phyloP scores from a whole-genome alignment of 345 rosid species.

The Citropsis articulata region DNA sequence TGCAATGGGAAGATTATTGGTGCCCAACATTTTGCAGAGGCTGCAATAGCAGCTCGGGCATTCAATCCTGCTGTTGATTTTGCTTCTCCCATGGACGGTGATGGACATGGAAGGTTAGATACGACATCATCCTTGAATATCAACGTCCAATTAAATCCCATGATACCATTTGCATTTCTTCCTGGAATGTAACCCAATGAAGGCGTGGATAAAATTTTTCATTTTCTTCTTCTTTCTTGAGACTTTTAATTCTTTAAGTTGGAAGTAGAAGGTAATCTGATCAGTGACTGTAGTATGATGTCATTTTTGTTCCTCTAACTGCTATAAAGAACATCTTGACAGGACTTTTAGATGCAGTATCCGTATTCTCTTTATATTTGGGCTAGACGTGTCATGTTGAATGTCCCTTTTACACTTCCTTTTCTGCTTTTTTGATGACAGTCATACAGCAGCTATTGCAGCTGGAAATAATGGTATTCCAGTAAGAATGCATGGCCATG shows the following conservation, averaged over 20 bases:
- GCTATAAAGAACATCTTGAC: background rate
- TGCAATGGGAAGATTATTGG: conserved; percentile 97
- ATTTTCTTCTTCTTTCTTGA: background rate
- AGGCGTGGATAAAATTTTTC: background rate
- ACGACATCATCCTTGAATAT: background rate
- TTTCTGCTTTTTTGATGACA: conserved; percentile 27
- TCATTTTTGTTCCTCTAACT: background rate
- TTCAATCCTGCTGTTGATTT: conserved; percentile 83
- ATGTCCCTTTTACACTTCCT: conserved; percentile 15
- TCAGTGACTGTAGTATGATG: background rate
- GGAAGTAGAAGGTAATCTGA: background rate
- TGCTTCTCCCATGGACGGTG: conserved; percentile 99
- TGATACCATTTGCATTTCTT: conserved; percentile 1
- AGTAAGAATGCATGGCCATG: conserved; percentile 87
- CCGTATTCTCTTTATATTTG: background rate
- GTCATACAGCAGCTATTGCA: conserved; percentile 98
- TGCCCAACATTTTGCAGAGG: conserved; percentile 98
- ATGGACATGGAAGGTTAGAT: conserved; percentile 97
- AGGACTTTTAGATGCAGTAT: background rate
- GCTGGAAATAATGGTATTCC: conserved; percentile 99
- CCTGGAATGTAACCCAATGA: background rate
- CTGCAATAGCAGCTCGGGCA: conserved; percentile 89
- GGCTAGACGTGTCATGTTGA: conserved; percentile 16
- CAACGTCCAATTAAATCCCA: background rate
- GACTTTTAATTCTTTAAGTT: background rate